Base-by-base conservation (phyloP, 169 alveolate genomes). In the Cryptosporidium viatorum region DNA sequence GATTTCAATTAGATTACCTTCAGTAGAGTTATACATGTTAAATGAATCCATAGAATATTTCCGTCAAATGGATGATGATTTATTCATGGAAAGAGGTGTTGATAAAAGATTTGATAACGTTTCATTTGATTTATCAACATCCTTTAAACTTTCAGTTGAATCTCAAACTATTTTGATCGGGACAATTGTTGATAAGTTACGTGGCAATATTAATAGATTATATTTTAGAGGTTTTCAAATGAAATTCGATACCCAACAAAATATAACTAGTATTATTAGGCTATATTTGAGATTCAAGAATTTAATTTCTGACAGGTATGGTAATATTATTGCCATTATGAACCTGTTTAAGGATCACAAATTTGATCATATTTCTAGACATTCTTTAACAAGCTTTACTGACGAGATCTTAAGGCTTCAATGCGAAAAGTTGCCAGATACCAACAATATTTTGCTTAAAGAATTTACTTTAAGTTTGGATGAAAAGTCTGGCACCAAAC, bases 191-290 rank as follows among this genome's bases (percentile, higher is more conserved):
- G 89, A 80, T 26, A 80, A 80, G 16, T 65, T 23, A 43, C 55
- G 51, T 37, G 75, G 75, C 8, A 80, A 80, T 26, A 62, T 62
- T 1, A 80, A 80, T 62, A 59, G 89, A 33, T 23, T 80, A 26
- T 80, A 80, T 10, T 80, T 80, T 50, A 37, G 89, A 37, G 89
- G 89, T 8, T 80, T 59, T 37, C 89, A 80, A 48, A 48, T 80
- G 73, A 80, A 80, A 39, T 80, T 80, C 62, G 89, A 80, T 65
- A 80, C 89, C 12, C 89, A 62, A 18, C 89, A 80, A 48, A 62
- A 59, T 50, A 59, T 80, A 29, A 62, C 89, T 2, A 80, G 75
- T 33, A 48, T 80, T 16, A 62, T 80, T 26, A 59, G 59, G 55
- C 12, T 80, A 2, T 80, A 80, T 39, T 29, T 65, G 23, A 39